Conservation (phyloP, 805 yeast species). For the Scheffersomyces spartinae region DNA sequence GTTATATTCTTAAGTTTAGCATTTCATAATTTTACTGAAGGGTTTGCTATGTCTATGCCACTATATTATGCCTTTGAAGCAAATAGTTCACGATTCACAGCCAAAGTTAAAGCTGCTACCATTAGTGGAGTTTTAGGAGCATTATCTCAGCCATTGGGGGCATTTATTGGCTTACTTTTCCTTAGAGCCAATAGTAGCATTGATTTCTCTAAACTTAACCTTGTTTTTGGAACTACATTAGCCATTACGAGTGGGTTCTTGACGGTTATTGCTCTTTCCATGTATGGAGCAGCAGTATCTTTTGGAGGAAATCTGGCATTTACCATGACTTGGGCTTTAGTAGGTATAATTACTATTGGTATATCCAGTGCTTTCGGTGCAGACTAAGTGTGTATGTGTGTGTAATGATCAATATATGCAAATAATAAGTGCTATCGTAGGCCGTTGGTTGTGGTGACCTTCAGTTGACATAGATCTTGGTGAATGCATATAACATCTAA, state of each 20-base stretch:
- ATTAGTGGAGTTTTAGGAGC: conserved; percentile 69
- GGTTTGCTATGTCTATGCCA: conserved; percentile 88
- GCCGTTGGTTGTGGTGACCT: not conserved
- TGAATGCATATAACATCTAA: not conserved
- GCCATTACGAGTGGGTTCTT: conserved; percentile 77
- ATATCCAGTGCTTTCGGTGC: conserved; percentile 23
- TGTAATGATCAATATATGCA: not conserved
- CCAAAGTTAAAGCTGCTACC: conserved; percentile 44
- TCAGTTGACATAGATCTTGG: conserved; percentile 1
- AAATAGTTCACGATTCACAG: conserved; percentile 31
- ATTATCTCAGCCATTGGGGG: conserved; percentile 84
- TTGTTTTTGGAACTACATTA: conserved; percentile 52
- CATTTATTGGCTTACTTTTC: conserved; percentile 52
- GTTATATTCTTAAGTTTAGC: conserved; percentile 76
- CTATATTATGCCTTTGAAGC: conserved; percentile 57
- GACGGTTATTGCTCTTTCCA: conserved; percentile 68
- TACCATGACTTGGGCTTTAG: conserved; percentile 47
- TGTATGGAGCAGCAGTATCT: conserved; percentile 73
- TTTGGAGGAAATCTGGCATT: conserved; percentile 63
- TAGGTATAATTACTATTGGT: conserved; percentile 50
- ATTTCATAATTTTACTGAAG: conserved; percentile 88
- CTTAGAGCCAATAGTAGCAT: conserved; percentile 19
- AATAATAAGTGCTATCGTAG: conserved; percentile 1
- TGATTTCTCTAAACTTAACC: conserved; percentile 20
- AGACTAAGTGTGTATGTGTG: conserved; percentile 1